phyloP scores from a whole-genome alignment of 202 grass and related monocot genomes.

The Eragrostis tef region DNA sequence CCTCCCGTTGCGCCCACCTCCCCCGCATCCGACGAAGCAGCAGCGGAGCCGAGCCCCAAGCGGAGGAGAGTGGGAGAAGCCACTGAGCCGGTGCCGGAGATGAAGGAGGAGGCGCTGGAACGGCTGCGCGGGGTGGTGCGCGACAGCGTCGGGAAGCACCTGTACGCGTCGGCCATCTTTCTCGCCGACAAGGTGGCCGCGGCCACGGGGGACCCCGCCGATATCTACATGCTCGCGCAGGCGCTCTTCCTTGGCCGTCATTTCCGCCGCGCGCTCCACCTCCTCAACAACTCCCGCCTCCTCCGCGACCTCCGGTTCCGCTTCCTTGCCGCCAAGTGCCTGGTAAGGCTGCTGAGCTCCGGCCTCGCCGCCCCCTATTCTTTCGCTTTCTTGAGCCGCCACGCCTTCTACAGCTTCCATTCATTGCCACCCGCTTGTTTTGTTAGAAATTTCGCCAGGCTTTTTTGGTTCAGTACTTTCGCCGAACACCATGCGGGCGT shows the following conservation, averaged over 20 bases:
- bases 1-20: constrained; percentile 43
- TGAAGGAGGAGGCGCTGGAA: constrained; percentile 87
- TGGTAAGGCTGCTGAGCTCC: constrained; percentile 52
- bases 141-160: constrained; percentile 89
- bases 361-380: no score
- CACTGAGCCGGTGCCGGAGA: constrained; percentile 42
- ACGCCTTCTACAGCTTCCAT: background rate
- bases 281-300: constrained; percentile 74
- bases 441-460: constrained; percentile 17
- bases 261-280: constrained; percentile 83
- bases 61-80: constrained; percentile 50
- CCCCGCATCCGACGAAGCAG: constrained; percentile 38
- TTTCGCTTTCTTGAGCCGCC: background rate
- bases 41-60: constrained; percentile 42
- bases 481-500: constrained; percentile 18
- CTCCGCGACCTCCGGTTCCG: constrained; percentile 86
- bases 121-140: constrained; percentile 79
- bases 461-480: constrained; percentile 9
- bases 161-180: constrained; percentile 88
- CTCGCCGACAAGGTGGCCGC: constrained; percentile 86
- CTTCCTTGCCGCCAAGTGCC: constrained; percentile 95
- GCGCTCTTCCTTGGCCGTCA: constrained; percentile 83
- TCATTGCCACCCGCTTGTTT: background rate
- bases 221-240: constrained; percentile 93
- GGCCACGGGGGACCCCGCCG: constrained; percentile 68